phyloP scores from a whole-genome alignment of 352 stramenopile genomes.

The Blastocystis sp. region DNA sequence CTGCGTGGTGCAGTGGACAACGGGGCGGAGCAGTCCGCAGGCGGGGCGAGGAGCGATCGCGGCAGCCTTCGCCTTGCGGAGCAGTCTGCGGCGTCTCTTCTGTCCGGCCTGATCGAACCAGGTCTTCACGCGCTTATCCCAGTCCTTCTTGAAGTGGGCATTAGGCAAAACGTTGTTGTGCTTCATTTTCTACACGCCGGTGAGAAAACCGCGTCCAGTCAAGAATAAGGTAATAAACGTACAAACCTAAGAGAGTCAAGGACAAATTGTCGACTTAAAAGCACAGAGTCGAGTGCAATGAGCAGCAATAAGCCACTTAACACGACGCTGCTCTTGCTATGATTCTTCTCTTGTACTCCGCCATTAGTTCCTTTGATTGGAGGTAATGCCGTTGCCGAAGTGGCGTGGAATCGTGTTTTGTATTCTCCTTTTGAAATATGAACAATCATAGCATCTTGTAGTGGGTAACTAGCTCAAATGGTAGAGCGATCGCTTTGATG shows the following conservation, averaged over 20 bases:
- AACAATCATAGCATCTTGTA: background rate
- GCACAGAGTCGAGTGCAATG: slow-evolving; percentile 8
- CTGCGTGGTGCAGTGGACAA: too few relatives aligned
- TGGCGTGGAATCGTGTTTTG: background rate
- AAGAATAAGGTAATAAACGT: background rate
- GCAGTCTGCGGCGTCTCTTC: too few relatives aligned
- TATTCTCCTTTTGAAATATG: background rate
- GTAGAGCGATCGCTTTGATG: slow-evolving; percentile 69
- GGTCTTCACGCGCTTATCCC: slow-evolving; percentile 75
- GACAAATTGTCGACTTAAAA: background rate
- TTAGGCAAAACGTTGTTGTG: slow-evolving; percentile 87
- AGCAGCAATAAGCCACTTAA: slow-evolving; percentile 12
- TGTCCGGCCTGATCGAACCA: too few relatives aligned
- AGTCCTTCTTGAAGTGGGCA: slow-evolving; percentile 99
- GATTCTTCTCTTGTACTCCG: background rate
- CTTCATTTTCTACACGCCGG: slow-evolving; percentile 31
- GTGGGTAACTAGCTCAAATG: slow-evolving; percentile 69
- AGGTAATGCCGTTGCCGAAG: background rate
- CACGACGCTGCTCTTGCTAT: background rate
- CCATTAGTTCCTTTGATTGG: background rate
- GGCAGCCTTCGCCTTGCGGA: too few relatives aligned
- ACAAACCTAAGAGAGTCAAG: slow-evolving; percentile 3
- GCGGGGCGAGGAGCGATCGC: too few relatives aligned
- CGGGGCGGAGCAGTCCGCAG: too few relatives aligned
- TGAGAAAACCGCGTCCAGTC: background rate